phyloP scores from a whole-genome alignment of 2,329 filamentous ascomycete genomes.

The Seiridium unicorne region DNA sequence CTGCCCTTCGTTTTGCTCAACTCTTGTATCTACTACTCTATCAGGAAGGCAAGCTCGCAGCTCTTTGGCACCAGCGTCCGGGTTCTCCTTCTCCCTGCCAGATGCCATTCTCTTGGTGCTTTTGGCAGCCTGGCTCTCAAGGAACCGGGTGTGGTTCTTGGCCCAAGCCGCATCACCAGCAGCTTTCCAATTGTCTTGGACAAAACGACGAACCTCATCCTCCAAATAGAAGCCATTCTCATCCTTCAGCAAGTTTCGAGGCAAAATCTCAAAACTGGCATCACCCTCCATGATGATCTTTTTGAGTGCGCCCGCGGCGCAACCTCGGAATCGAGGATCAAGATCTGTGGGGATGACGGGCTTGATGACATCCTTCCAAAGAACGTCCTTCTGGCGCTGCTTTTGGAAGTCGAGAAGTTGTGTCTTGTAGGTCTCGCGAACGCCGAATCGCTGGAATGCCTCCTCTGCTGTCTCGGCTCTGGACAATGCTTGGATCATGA shows the following conservation, averaged over 20 bases:
- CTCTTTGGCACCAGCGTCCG: too few species aligned
- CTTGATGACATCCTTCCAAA: constrained; percentile 48
- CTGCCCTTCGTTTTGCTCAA: too few species aligned
- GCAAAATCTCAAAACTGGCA: constrained; percentile 31
- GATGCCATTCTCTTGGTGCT: background rate
- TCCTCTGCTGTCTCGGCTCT: constrained; percentile 49
- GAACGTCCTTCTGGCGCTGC: constrained; percentile 36
- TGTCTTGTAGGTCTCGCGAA: constrained; percentile 40
- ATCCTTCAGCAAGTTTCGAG: constrained; percentile 26
- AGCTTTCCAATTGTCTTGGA: constrained; percentile 33
- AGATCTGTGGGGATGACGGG: constrained; percentile 24
- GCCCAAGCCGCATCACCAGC: constrained; percentile 34
- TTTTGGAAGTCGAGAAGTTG: constrained; percentile 40
- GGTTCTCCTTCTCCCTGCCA: constrained; percentile 3
- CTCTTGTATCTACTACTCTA: too few species aligned
- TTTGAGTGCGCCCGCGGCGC: constrained; percentile 35
- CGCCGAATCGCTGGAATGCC: constrained; percentile 51
- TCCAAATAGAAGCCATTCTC: constrained; percentile 42
- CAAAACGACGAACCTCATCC: constrained; percentile 39
- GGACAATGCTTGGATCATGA: constrained; percentile 20
- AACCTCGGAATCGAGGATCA: background rate
- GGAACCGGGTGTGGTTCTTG: constrained; percentile 17
- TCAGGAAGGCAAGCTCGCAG: too few species aligned
- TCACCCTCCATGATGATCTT: constrained; percentile 48
- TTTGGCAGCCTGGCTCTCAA: constrained; percentile 9